phyloP scores from a whole-genome alignment of 768 basidiomycete genomes.

The Naganishia friedmannii region DNA sequence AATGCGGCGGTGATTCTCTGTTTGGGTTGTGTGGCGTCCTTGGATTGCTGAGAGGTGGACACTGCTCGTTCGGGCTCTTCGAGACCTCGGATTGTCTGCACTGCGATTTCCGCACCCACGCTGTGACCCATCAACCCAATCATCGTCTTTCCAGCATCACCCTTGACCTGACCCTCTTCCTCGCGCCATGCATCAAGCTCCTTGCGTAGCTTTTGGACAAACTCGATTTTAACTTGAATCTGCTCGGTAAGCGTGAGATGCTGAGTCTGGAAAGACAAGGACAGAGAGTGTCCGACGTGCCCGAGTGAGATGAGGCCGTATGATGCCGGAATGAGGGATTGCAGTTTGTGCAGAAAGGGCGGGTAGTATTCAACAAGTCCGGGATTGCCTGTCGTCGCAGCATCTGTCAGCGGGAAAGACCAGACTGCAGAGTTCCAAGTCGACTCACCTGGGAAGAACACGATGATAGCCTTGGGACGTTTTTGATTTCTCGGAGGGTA shows the following conservation, averaged over 20 bases:
- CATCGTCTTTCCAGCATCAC: conserved; percentile 15
- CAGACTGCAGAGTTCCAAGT: neutral
- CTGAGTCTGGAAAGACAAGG: conserved; percentile 46
- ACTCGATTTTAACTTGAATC: conserved; percentile 60
- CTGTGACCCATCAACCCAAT: conserved; percentile 58
- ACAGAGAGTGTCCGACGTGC: conserved; percentile 65
- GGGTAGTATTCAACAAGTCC: conserved; percentile 68
- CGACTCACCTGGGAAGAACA: conserved; percentile 29
- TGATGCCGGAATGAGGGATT: conserved; percentile 60
- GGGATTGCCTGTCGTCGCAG: conserved; percentile 54
- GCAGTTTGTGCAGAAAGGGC: conserved; percentile 62
- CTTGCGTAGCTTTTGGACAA: conserved; percentile 54
- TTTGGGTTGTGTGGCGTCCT: conserved; percentile 41
- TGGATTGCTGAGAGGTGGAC: neutral
- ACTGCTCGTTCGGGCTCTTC: conserved; percentile 13
- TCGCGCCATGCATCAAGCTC: conserved; percentile 36
- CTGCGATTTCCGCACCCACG: conserved; percentile 67
- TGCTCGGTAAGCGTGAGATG: conserved; percentile 56
- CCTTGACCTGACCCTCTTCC: conserved; percentile 22
- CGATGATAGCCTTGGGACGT: conserved; percentile 18
- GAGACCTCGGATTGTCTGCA: conserved; percentile 57
- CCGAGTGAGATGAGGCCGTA: conserved; percentile 55
- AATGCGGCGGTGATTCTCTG: conserved; percentile 55
- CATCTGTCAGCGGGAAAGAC: neutral
- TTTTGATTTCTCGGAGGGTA: conserved; percentile 26